A percentile compares a stretch with the other conserved stretches of the same genome.
These are phyloP conservation scores for Cyberlindnera saturnus DNA, from an alignment of 805 yeast species.

Conservation along the genomic window DNA sequence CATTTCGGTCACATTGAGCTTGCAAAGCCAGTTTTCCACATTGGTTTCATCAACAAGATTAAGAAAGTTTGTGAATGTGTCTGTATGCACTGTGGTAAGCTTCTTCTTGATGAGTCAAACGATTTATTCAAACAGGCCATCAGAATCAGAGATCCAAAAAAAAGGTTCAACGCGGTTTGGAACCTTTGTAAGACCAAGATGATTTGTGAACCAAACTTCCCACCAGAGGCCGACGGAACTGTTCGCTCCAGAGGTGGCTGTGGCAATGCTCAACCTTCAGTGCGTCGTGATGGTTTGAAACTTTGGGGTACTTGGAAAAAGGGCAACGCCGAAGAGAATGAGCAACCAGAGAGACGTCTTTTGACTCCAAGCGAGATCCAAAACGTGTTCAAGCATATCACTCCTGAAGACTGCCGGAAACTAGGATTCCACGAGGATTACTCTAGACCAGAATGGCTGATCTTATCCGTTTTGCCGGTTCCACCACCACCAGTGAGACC, in stretches of 20 bases:
- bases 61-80: constrained; percentile 94
- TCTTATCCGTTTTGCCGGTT: constrained; percentile 94
- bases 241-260: constrained; percentile 86
- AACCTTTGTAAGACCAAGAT: constrained; percentile 81
- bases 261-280: constrained; percentile 93
- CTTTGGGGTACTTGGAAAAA: constrained; percentile 98
- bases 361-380: constrained; percentile 84
- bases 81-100: constrained; percentile 98
- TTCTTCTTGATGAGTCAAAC: constrained; percentile 73
- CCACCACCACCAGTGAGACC: constrained; percentile 99
- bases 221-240: constrained; percentile 56
- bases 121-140: constrained; percentile 78
- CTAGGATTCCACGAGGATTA: constrained; percentile 93
- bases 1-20: constrained; percentile 98
- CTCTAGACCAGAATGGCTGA: constrained; percentile 98
- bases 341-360: constrained; percentile 86
- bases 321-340: constrained; percentile 74
- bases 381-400: constrained; percentile 87
- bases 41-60: constrained; percentile 89
- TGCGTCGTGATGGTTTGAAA: constrained; percentile 93
- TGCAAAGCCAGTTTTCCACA: constrained; percentile 97
- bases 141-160: constrained; percentile 87
- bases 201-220: constrained; percentile 88
- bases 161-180: constrained; percentile 97
- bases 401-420: constrained; percentile 71